Evolutionary conservation across 495 filamentous ascomycete species (phyloP).

Genomic region (Elasticomyces elasticus): DNA sequence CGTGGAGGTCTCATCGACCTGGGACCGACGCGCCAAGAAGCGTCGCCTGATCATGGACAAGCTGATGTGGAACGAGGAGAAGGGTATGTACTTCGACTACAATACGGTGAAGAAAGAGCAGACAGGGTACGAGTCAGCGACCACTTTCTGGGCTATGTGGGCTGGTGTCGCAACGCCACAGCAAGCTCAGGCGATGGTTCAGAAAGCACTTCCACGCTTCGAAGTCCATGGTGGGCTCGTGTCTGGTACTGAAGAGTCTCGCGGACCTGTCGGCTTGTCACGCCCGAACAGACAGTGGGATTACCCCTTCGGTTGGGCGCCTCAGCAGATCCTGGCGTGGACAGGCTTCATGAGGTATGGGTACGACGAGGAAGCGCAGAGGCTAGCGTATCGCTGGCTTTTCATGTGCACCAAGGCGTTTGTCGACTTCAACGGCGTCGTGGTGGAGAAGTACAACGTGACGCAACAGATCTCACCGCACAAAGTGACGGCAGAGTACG

Average conservation of each 20-base stretch:
- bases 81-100: slow-evolving; percentile 96
- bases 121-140: slow-evolving; percentile 71
- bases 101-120: slow-evolving; percentile 70
- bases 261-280: slow-evolving; percentile 67
- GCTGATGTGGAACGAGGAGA: slow-evolving; percentile 79
- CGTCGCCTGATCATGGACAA: slow-evolving; percentile 75
- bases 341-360: slow-evolving; percentile 81
- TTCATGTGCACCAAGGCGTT: slow-evolving; percentile 97
- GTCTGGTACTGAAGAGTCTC: slow-evolving; percentile 75
- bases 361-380: slow-evolving; percentile 76
- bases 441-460: slow-evolving; percentile 98
- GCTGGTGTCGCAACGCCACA: slow-evolving; percentile 69
- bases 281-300: slow-evolving; percentile 95
- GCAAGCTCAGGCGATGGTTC: slow-evolving; percentile 69
- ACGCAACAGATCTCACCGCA: slow-evolving; percentile 81
- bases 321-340: slow-evolving; percentile 98
- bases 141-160: slow-evolving; percentile 97
- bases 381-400: slow-evolving; percentile 86
- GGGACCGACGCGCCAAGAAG: slow-evolving; percentile 76
- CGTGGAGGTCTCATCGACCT: slow-evolving; percentile 67
- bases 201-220: slow-evolving; percentile 67
- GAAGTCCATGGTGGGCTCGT: slow-evolving; percentile 83
- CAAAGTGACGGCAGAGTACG: slow-evolving; percentile 90
- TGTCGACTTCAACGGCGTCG: slow-evolving; percentile 92
- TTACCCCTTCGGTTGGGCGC: slow-evolving; percentile 95